Percentiles rank a stretch among this genome's conserved stretches.
These are phyloP conservation scores for Suhomyces faveliae DNA, from an alignment of 805 yeast species.

Conservation along the genomic window DNA sequence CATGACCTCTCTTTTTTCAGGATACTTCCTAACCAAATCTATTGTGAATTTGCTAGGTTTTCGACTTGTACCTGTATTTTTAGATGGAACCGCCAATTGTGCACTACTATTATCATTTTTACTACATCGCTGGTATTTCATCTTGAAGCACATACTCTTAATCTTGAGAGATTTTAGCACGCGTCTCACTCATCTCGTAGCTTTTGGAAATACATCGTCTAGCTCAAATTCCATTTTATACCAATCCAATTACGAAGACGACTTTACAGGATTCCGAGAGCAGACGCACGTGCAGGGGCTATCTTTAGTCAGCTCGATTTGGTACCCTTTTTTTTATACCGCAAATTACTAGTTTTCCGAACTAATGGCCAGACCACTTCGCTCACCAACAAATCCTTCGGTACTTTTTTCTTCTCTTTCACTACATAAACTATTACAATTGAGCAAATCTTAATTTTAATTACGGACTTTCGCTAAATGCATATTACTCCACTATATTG, in stretches of 20 bases:
- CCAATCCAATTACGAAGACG: neutral
- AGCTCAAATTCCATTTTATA: neutral
- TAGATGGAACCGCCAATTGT: neutral
- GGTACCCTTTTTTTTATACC: neutral
- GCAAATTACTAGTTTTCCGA: neutral
- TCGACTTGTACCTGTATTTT: neutral
- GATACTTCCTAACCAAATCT: neutral
- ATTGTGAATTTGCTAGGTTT: neutral
- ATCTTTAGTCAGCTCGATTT: neutral
- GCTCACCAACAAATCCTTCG: no score
- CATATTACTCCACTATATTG: neutral
- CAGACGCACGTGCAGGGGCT: neutral
- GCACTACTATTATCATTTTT: neutral
- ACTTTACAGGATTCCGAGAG: neutral
- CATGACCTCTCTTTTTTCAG: neutral
- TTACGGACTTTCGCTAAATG: neutral
- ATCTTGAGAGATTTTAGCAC: neutral
- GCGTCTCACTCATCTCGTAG: neutral
- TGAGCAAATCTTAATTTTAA: neutral
- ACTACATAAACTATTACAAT: neutral
- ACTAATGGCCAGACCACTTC: neutral
- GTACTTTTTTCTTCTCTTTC: neutral
- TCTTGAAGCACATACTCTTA: neutral
- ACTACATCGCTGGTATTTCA: neutral
- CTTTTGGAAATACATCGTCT: neutral